A percentile compares a stretch with the other conserved stretches of the same genome.
Evolutionary conservation across 768 basidiomycete genomes (phyloP).

Genomic region (Termitomyces sp.): DNA sequence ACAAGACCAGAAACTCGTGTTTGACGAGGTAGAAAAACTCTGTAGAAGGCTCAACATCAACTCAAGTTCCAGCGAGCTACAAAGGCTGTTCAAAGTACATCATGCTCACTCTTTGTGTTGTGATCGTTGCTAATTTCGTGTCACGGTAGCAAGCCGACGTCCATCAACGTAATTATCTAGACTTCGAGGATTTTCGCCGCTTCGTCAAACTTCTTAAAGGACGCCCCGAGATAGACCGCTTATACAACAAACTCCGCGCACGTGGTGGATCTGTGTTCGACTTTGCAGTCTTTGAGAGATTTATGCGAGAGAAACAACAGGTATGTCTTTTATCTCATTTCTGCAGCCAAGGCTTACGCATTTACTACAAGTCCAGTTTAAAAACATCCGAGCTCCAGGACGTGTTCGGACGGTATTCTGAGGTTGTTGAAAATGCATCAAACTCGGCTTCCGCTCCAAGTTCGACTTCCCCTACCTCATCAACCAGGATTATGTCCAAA

Average conservation of each 20-base stretch:
- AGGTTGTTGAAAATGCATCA: constrained; percentile 5
- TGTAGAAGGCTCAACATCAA: constrained; percentile 72
- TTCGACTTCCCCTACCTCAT: background rate
- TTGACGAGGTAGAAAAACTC: constrained; percentile 69
- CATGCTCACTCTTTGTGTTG: background rate
- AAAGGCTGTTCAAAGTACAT: constrained; percentile 52
- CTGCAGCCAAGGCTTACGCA: background rate
- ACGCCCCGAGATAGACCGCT: constrained; percentile 70
- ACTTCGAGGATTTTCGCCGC: constrained; percentile 76
- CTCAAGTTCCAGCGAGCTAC: constrained; percentile 52
- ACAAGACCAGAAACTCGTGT: constrained; percentile 57
- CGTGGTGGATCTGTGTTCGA: constrained; percentile 31
- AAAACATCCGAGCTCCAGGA: constrained; percentile 26
- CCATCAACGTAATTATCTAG: constrained; percentile 52
- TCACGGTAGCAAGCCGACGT: constrained; percentile 61
- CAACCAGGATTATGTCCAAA: constrained; percentile 36
- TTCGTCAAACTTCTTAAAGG: constrained; percentile 85
- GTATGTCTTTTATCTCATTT: constrained; percentile 19
- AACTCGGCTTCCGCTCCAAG: constrained; percentile 21
- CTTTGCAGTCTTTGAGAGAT: constrained; percentile 36
- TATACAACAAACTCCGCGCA: constrained; percentile 46
- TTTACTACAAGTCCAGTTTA: constrained; percentile 31
- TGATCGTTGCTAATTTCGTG: background rate
- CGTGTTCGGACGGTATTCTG: constrained; percentile 36
- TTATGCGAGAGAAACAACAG: constrained; percentile 45